Evolutionary conservation across 148 eudicot species (phyloP), one percentile per base, ranked within the genome.

Genomic region (Silene latifolia): DNA sequence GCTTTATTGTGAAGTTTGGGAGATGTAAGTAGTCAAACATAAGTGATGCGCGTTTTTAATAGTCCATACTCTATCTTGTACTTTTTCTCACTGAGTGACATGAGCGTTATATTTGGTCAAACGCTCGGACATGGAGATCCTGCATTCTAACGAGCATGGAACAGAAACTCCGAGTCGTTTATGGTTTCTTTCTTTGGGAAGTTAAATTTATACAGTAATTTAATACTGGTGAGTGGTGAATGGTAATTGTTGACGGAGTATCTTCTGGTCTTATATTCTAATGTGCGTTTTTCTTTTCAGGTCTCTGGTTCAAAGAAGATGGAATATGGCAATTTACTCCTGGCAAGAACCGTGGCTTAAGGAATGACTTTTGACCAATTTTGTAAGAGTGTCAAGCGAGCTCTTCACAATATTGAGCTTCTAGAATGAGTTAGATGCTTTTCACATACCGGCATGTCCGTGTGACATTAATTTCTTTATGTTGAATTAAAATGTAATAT

Each of bases 281-380:
- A 62, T 29, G 8, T 21, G 23, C 7, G 4, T 51, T 42, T 73
- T 60, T 32, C 19, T 13, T 74, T 72, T 79, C 87, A 94, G 97
- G 78, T 78, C 89, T 94, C 14, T 94, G 98, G 98, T 94, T 94
- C 78, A 91, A 94, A 76, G 98, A 88, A 80, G 96, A 88, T 57
- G 98, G 90, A 82, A n/a, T 94, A 27, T 83, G 90, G 54, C 82
- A 88, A 74, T 94, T 96, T 96, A 85, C 88, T 63, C 86, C 95
- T 63, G 89, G 72, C 90, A 84, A 85, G 89, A 86, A 64, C 89
- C 97, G 18, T 91, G 97, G 98, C 80, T 91, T 77, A 82, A 53
- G 76, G 98, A 91, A 83, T 94, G 79, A 86, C 60, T 23, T 53
- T 23, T 65, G 46, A n/a, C 4, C 73, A 20, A 4, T 17, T 19